phyloP scores from a whole-genome alignment of 2,329 filamentous ascomycete species.

The Xylaria sp. region DNA sequence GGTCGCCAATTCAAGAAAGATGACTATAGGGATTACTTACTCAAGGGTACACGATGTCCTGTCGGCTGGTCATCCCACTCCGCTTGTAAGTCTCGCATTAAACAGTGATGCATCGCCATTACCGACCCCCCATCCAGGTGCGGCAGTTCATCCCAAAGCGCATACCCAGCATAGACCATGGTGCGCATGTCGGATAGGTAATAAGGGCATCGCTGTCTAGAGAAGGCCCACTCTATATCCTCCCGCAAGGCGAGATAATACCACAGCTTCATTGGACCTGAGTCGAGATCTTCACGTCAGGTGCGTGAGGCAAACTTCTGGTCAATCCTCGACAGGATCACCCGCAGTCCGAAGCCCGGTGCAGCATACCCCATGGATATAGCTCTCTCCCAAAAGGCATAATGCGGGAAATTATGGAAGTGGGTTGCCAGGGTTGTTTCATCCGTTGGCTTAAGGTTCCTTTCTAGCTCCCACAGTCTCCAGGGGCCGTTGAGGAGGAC shows the following conservation, averaged over 20 bases:
- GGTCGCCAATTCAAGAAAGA: not conserved
- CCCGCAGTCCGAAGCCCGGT: not conserved
- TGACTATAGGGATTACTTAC: not conserved
- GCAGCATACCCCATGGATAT: not conserved
- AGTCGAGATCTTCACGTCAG: not conserved
- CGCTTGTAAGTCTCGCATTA: too few relatives aligned
- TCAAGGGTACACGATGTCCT: too few relatives aligned
- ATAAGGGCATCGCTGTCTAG: not conserved
- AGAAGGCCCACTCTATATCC: not conserved
- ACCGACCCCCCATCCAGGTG: not conserved
- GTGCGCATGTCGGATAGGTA: not conserved
- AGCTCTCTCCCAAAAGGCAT: not conserved
- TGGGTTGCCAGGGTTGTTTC: not conserved
- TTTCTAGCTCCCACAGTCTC: not conserved
- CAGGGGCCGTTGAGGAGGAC: not conserved
- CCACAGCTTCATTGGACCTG: constrained; percentile 18
- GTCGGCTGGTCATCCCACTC: too few relatives aligned
- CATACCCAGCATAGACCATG: constrained; percentile 1
- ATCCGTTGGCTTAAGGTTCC: not conserved
- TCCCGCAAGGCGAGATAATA: not conserved
- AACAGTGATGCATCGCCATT: not conserved
- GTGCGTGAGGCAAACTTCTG: not conserved
- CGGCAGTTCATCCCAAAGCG: constrained; percentile 15
- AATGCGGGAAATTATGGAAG: not conserved
- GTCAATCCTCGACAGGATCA: not conserved